Evolutionary conservation across 257 asterid genomes (phyloP).

Genomic region (Verbascum thapsus): DNA sequence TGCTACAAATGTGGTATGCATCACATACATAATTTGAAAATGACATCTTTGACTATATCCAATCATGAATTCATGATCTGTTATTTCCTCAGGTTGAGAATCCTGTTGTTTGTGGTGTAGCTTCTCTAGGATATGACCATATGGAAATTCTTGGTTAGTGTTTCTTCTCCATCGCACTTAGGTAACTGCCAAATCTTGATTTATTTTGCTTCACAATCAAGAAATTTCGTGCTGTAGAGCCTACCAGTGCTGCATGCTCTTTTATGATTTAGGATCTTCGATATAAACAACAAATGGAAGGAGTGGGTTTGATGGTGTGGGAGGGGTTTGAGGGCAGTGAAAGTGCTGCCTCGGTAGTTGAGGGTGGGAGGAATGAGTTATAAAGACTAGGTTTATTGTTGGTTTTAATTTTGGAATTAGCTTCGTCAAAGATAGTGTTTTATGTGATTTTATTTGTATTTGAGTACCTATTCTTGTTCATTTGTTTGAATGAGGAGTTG

Average conservation of each 20-base stretch:
- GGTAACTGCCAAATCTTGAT: conserved; percentile 32
- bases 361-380: neutral
- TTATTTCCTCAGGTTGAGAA: conserved; percentile 64
- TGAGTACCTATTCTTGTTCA: too few relatives aligned
- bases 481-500: too few relatives aligned
- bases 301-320: neutral
- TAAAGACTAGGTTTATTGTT: too few relatives aligned
- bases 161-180: conserved; percentile 43
- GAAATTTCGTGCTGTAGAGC: conserved; percentile 16
- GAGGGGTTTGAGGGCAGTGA: conserved; percentile 4
- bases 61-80: conserved; percentile 31
- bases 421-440: too few relatives aligned
- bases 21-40: conserved; percentile 17
- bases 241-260: conserved; percentile 21
- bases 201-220: conserved; percentile 15
- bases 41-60: conserved; percentile 5
- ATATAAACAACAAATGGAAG: conserved; percentile 1
- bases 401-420: too few relatives aligned
- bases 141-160: conserved; percentile 98
- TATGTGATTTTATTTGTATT: too few relatives aligned
- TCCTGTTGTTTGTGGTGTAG: conserved; percentile 81
- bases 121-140: conserved; percentile 96
- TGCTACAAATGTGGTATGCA: conserved; percentile 95
- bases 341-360: neutral
- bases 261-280: conserved; percentile 12